Conservation (phyloP, 805 yeast genomes). For the Naumovozyma castellii region DNA sequence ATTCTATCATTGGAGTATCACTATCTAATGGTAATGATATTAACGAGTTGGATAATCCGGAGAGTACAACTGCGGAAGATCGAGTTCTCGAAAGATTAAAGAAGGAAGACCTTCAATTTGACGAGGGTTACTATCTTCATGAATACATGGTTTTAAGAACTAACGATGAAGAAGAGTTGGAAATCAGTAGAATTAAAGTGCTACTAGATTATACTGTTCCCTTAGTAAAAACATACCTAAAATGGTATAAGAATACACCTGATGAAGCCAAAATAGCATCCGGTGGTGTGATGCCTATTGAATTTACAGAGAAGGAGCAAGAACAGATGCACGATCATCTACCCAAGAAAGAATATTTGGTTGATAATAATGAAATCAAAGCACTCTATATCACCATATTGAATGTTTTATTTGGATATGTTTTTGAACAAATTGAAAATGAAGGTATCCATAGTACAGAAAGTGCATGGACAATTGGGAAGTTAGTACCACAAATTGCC, state of each 20-base stretch:
- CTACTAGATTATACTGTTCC: constrained; percentile 48
- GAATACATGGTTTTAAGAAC: constrained; percentile 58
- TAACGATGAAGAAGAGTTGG: constrained; percentile 46
- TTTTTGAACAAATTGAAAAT: constrained; percentile 67
- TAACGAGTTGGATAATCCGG: constrained; percentile 80
- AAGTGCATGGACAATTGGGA: constrained; percentile 92
- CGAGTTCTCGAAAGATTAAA: constrained; percentile 58
- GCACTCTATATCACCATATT: constrained; percentile 55
- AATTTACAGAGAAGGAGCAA: constrained; percentile 52
- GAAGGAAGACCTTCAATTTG: constrained; percentile 68
- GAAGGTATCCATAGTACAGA: constrained; percentile 68
- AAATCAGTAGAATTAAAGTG: constrained; percentile 33
- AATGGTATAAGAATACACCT: constrained; percentile 36
- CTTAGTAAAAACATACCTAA: constrained; percentile 33
- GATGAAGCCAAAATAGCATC: constrained; percentile 11
- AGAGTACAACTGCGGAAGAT: constrained; percentile 46
- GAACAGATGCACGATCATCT: constrained; percentile 53
- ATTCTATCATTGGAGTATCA: constrained; percentile 53
- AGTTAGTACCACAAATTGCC: constrained; percentile 67
- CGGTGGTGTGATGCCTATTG: constrained; percentile 32
- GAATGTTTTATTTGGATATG: constrained; percentile 60
- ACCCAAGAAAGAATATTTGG: constrained; percentile 50
- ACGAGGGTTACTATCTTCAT: constrained; percentile 80
- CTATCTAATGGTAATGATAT: constrained; percentile 80
- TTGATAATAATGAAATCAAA: constrained; percentile 36